These are phyloP conservation scores for Penicillium sp. DNA, from an alignment of 2,329 filamentous ascomycete species.

Conservation along the genomic window DNA sequence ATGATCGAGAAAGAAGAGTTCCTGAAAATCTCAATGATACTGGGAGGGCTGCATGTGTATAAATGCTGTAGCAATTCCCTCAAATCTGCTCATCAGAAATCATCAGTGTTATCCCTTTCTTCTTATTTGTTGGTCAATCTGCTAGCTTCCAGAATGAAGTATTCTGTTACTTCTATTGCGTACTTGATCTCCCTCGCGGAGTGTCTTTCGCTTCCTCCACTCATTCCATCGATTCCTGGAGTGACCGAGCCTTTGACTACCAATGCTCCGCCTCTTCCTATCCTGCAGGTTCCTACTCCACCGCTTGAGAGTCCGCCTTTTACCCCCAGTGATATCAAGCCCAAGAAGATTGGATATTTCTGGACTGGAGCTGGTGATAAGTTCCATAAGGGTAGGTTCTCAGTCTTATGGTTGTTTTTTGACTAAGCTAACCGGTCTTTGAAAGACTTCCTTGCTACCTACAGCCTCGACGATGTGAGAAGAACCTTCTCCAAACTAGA, in stretches of 20 bases:
- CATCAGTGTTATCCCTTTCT: not conserved
- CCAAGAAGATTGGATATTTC: constrained; percentile 70
- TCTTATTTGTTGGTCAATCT: not conserved
- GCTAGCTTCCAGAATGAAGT: constrained; percentile 21
- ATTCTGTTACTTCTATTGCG: constrained; percentile 17
- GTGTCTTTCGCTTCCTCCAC: constrained; percentile 52
- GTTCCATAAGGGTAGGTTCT: constrained; percentile 52
- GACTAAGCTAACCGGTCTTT: not conserved
- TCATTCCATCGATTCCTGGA: constrained; percentile 63
- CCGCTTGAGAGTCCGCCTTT: constrained; percentile 61
- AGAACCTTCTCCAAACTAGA: not conserved
- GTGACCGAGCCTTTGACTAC: constrained; percentile 61
- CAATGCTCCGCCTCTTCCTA: constrained; percentile 59
- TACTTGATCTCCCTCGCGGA: constrained; percentile 25
- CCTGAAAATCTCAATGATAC: not conserved
- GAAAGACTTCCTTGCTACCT: constrained; percentile 60
- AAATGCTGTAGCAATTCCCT: constrained; percentile 20
- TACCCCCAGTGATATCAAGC: constrained; percentile 58
- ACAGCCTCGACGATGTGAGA: constrained; percentile 62
- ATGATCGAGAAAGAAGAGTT: not conserved
- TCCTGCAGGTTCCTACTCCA: constrained; percentile 64
- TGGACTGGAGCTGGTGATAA: constrained; percentile 67
- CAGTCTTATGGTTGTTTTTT: not conserved
- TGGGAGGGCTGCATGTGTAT: constrained; percentile 6
- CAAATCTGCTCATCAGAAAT: constrained; percentile 21